These are phyloP conservation scores for Coemansia sp. DNA, from an alignment of 192 early-diverging fungal species.

Conservation along the genomic window DNA sequence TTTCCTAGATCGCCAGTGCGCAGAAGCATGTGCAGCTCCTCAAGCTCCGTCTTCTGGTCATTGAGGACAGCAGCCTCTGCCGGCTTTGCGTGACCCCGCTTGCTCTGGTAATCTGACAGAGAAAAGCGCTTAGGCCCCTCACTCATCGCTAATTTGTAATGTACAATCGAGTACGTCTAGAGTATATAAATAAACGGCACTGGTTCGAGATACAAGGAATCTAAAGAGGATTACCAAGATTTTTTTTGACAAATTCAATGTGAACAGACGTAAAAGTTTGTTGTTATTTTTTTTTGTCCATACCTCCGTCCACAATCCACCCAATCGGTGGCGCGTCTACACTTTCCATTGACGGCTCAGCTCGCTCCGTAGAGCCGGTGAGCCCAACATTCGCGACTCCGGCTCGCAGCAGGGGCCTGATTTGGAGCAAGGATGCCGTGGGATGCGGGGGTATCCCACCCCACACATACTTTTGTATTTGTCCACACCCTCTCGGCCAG, in stretches of 20 bases:
- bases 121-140: slow-evolving; percentile 57
- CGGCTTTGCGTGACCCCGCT: slow-evolving; percentile 41
- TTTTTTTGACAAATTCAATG: background rate
- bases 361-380: background rate
- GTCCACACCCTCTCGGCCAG: background rate
- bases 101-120: slow-evolving; percentile 56
- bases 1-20: slow-evolving; percentile 30
- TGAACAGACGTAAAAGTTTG: background rate
- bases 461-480: background rate
- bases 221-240: background rate
- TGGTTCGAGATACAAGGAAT: slow-evolving; percentile 1
- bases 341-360: background rate
- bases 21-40: slow-evolving; percentile 57
- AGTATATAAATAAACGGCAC: background rate
- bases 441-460: background rate
- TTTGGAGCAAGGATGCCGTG: background rate
- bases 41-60: slow-evolving; percentile 53
- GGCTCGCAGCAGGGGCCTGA: slow-evolving; percentile 7
- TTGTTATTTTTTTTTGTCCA: background rate
- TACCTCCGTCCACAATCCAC: background rate
- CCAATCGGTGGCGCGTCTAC: slow-evolving; percentile 1
- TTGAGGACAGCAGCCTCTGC: slow-evolving; percentile 16
- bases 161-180: background rate
- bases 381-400: background rate
- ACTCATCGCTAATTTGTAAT: slow-evolving; percentile 28